Percentiles rank a stretch among this genome's conserved stretches.
Conservation (phyloP, 306 rosid species). For the Cicer cuneatum region DNA sequence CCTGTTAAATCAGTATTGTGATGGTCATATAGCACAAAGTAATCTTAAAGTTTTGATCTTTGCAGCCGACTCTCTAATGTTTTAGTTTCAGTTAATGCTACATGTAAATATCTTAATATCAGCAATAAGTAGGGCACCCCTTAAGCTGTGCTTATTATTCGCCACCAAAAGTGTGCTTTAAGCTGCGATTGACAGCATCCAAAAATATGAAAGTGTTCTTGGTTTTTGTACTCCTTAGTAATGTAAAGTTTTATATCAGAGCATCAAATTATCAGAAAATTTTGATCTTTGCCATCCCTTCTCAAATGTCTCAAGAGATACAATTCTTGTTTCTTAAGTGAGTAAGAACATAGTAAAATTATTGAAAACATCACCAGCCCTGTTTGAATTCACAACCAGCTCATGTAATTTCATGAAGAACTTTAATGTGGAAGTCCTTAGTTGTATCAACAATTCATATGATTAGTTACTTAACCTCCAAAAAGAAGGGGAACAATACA, state of each 20-base stretch:
- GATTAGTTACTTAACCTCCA: conserved; percentile 5
- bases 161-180: not conserved
- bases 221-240: not conserved
- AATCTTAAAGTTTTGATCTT: conserved; percentile 10
- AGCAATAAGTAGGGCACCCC: not conserved
- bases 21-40: conserved; percentile 23
- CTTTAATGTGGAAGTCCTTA: conserved; percentile 20
- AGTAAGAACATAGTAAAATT: not conserved
- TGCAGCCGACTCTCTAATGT: not conserved
- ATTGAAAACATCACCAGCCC: conserved; percentile 8
- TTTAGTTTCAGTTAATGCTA: not conserved
- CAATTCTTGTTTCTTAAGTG: not conserved
- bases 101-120: not conserved
- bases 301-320: not conserved
- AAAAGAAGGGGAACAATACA: conserved; percentile 7
- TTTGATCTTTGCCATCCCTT: conserved; percentile 1
- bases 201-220: not conserved
- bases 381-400: not conserved
- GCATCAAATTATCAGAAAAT: not conserved
- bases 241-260: not conserved
- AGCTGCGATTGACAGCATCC: not conserved
- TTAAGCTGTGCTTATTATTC: not conserved
- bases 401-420: conserved; percentile 2
- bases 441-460: conserved; percentile 24
- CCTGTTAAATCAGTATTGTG: conserved; percentile 18